A percentile compares a stretch with the other conserved stretches of the same genome.
These are phyloP conservation scores for Tripterygium wilfordii DNA, from an alignment of 177 flowering plant genomes.

Conservation along the genomic window DNA sequence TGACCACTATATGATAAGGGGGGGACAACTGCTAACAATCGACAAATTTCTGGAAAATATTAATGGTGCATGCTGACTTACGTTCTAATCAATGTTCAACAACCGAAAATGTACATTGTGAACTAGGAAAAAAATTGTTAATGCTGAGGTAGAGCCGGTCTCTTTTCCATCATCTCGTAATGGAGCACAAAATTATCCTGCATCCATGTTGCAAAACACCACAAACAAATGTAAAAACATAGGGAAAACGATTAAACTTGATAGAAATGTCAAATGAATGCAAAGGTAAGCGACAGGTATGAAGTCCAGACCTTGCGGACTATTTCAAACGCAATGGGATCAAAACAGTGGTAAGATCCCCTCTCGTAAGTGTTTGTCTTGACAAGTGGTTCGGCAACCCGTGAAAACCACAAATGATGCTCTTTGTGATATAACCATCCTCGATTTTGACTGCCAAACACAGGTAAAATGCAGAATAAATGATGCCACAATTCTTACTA, in stretches of 20 bases:
- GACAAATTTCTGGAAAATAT: too few relatives aligned
- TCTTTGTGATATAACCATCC: constrained; percentile 73
- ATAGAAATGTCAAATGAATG: background rate
- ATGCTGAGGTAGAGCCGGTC: constrained; percentile 55
- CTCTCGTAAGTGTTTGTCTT: constrained; percentile 53
- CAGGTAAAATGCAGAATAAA: too few relatives aligned
- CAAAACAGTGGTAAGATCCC: constrained; percentile 67
- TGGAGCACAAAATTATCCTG: constrained; percentile 70
- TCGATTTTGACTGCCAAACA: constrained; percentile 51
- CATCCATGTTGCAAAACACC: constrained; percentile 10
- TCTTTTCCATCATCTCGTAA: constrained; percentile 65
- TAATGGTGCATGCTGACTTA: constrained; percentile 15
- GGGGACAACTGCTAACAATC: too few relatives aligned
- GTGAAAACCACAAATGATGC: constrained; percentile 45
- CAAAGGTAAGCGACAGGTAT: background rate
- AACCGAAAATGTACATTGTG: constrained; percentile 26
- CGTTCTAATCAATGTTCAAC: constrained; percentile 15
- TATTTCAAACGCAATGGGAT: constrained; percentile 59
- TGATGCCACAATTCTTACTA: too few relatives aligned
- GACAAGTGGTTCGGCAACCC: constrained; percentile 49
- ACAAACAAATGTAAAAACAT: too few relatives aligned
- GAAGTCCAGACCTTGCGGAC: constrained; percentile 43
- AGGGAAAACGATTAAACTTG: background rate
- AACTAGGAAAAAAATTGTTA: constrained; percentile 16
- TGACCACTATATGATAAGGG: too few relatives aligned